Conservation (phyloP, 352 stramenopile species). For the Phytophthora europaea region DNA sequence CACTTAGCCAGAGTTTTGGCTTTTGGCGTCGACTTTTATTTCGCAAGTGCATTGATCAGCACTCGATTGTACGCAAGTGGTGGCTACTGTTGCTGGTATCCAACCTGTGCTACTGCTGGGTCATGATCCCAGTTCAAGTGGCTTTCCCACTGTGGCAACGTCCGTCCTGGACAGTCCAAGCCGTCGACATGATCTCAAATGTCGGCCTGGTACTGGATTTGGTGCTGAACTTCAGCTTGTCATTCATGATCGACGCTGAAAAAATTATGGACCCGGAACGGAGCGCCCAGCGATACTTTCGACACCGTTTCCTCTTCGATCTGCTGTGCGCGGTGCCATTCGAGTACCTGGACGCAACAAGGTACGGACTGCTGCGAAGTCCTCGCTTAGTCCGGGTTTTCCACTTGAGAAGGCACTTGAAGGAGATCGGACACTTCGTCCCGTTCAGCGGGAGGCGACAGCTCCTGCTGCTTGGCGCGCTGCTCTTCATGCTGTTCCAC, state of each 20-base stretch:
- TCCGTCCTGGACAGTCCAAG: constrained; percentile 41
- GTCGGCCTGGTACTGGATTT: constrained; percentile 49
- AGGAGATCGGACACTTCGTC: constrained; percentile 52
- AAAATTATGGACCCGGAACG: constrained; percentile 58
- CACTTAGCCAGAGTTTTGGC: neutral
- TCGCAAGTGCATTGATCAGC: constrained; percentile 53
- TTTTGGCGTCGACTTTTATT: constrained; percentile 1
- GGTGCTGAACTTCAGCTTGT: constrained; percentile 70
- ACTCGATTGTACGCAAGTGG: constrained; percentile 51
- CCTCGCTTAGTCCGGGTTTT: constrained; percentile 51
- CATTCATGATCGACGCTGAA: constrained; percentile 59
- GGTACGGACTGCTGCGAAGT: constrained; percentile 47
- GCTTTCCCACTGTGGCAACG: constrained; percentile 55
- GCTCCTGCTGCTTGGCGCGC: constrained; percentile 49
- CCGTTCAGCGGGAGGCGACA: constrained; percentile 57
- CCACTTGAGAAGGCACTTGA: constrained; percentile 42
- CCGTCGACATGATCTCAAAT: constrained; percentile 48
- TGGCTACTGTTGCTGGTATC: constrained; percentile 54
- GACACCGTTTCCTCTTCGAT: constrained; percentile 49
- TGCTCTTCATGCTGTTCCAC: constrained; percentile 66
- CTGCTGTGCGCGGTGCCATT: constrained; percentile 60
- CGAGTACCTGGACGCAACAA: constrained; percentile 34
- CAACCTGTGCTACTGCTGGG: constrained; percentile 60
- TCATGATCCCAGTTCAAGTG: constrained; percentile 60
- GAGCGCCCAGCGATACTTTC: constrained; percentile 54